Evolutionary conservation across 139 green algal genomes (phyloP).

Genomic region (Chlorella vulgaris): DNA sequence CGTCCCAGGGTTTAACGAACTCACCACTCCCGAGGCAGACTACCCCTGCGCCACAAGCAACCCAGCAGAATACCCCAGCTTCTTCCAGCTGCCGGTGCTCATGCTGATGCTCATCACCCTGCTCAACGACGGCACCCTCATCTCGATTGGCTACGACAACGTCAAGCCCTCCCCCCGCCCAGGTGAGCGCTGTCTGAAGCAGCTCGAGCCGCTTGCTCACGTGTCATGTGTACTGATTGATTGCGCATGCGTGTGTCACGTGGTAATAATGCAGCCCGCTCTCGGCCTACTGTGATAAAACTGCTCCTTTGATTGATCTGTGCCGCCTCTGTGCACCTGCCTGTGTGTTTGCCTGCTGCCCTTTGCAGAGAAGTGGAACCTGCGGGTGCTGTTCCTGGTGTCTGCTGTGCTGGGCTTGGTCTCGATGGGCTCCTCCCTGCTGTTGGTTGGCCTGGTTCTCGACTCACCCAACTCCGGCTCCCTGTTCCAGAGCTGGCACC

Average conservation of each 20-base stretch:
- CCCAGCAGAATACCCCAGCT: conserved; percentile 58
- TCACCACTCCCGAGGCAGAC: no score
- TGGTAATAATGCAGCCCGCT: no score
- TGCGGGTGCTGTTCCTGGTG: conserved; percentile 66
- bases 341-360: background rate
- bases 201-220: background rate
- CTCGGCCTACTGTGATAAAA: no score
- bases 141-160: conserved; percentile 87
- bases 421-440: conserved; percentile 74
- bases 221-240: background rate
- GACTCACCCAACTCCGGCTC: conserved; percentile 56
- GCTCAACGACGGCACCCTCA: conserved; percentile 91
- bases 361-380: conserved; percentile 32
- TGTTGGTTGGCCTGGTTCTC: conserved; percentile 76
- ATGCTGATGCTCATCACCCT: conserved; percentile 91
- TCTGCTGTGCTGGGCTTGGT: conserved; percentile 73
- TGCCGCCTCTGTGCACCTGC: background rate
- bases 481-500: conserved; percentile 46
- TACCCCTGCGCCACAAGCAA: no score
- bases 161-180: conserved; percentile 73
- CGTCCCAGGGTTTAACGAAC: no score
- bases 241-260: no score
- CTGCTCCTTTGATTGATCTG: background rate
- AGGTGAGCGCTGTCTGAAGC: conserved; percentile 80
- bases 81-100: conserved; percentile 87